phyloP scores from a whole-genome alignment of 192 early-diverging fungal species.

The Helicostylum pulchrum region DNA sequence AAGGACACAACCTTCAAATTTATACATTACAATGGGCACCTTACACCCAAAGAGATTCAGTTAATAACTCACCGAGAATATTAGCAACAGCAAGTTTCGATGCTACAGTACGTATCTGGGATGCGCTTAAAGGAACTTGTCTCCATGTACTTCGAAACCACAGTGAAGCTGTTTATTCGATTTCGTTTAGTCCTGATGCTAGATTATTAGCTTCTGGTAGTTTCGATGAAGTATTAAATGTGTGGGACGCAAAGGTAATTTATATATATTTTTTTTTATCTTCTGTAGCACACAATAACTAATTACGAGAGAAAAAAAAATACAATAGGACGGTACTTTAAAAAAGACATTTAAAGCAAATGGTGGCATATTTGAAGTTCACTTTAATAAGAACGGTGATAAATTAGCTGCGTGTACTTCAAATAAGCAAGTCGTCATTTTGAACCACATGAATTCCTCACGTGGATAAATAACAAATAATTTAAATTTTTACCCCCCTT shows the following conservation, averaged over 20 bases:
- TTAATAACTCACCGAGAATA: conserved; percentile 41
- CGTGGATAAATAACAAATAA: background rate
- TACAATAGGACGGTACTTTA: conserved; percentile 42
- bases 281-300: background rate
- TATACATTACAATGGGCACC: conserved; percentile 85
- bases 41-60: background rate
- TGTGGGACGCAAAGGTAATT: conserved; percentile 67
- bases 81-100: conserved; percentile 81
- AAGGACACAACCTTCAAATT: conserved; percentile 73
- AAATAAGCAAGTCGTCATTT: conserved; percentile 41
- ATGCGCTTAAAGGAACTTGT: conserved; percentile 64
- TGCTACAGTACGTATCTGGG: conserved; percentile 82
- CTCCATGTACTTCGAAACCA: conserved; percentile 69
- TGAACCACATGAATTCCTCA: conserved; percentile 7
- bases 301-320: background rate
- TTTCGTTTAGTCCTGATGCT: conserved; percentile 78
- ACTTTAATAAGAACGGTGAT: conserved; percentile 56
- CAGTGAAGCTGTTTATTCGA: conserved; percentile 63
- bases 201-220: conserved; percentile 70
- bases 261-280: no score
- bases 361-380: conserved; percentile 58
- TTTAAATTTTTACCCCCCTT: conserved; percentile 1
- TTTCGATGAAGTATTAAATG: conserved; percentile 73
- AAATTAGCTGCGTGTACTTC: conserved; percentile 56
- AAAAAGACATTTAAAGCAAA: conserved; percentile 53